These are phyloP conservation scores for Amylostereum chailletii DNA, from an alignment of 1,284 basidiomycete species.

Conservation along the genomic window DNA sequence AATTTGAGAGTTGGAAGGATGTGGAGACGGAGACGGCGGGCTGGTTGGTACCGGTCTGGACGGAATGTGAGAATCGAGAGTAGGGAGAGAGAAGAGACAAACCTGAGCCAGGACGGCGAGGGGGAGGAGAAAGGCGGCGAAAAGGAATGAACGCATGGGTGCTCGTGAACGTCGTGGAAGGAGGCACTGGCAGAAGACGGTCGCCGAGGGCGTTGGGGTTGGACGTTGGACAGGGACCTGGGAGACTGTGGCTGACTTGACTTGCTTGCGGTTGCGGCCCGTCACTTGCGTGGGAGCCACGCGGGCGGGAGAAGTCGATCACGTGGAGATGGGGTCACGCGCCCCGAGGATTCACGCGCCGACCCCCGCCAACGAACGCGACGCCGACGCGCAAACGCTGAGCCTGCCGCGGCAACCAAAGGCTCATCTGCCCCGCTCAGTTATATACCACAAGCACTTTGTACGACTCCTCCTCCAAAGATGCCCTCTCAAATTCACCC, in stretches of 20 bases:
- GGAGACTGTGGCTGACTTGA: no score
- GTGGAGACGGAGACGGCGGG: constrained; percentile 17
- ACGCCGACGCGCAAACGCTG: no score
- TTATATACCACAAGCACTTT: no score
- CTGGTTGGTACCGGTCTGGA: constrained; percentile 14
- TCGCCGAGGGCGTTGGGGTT: neutral
- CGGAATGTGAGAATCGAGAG: constrained; percentile 10
- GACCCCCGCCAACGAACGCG: no score
- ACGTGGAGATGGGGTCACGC: no score
- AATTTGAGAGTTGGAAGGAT: constrained; percentile 24
- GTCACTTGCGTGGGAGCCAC: no score
- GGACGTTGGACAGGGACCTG: no score
- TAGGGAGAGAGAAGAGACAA: constrained; percentile 12
- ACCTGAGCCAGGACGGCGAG: constrained; percentile 27
- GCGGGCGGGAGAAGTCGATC: no score
- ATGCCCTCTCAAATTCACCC: constrained; percentile 27
- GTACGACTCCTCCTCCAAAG: constrained; percentile 14
- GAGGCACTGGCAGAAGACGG: constrained; percentile 7
- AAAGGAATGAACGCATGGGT: constrained; percentile 17
- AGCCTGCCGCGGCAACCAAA: no score
- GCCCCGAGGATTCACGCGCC: no score
- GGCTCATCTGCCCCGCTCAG: no score
- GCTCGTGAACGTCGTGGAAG: constrained; percentile 1
- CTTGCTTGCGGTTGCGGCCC: no score
- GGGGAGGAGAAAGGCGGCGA: constrained; percentile 21